phyloP scores from a whole-genome alignment of 129 eudicot species.

The Lonicera japonica region DNA sequence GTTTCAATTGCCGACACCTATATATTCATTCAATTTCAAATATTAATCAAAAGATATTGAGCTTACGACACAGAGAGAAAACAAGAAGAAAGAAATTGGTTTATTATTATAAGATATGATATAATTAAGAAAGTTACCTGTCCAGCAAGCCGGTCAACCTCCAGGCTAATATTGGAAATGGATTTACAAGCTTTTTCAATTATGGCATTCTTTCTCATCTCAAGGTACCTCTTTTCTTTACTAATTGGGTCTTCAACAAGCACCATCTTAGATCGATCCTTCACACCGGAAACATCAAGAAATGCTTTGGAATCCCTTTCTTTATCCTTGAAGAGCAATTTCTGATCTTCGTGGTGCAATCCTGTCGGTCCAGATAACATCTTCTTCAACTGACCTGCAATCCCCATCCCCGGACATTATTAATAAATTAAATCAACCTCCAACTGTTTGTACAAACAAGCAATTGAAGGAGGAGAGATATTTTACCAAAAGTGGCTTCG shows the following conservation, averaged over 20 bases:
- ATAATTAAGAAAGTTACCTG: conserved; percentile 36
- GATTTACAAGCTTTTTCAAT: conserved; percentile 70
- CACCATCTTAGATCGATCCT: conserved; percentile 73
- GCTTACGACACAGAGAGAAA: too few relatives aligned
- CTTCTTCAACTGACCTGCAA: conserved; percentile 83
- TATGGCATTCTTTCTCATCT: conserved; percentile 63
- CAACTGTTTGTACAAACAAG: not conserved
- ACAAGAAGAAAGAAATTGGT: too few relatives aligned
- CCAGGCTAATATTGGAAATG: conserved; percentile 71
- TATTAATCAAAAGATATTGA: too few relatives aligned
- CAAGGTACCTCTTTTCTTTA: conserved; percentile 66
- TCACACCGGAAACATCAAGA: conserved; percentile 74
- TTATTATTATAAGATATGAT: too few relatives aligned
- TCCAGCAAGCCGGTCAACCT: conserved; percentile 81
- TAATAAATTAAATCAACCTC: not conserved
- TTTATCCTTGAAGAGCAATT: conserved; percentile 58
- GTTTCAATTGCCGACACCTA: conserved; percentile 74
- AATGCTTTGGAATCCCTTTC: conserved; percentile 64
- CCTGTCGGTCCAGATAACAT: conserved; percentile 82
- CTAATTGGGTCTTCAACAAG: conserved; percentile 78
- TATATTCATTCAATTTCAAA: conserved; percentile 14
- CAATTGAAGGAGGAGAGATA: too few relatives aligned
- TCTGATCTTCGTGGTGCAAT: conserved; percentile 82
- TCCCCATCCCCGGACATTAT: too few relatives aligned
- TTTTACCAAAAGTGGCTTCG: conserved; percentile 75